A percentile compares a stretch with the other conserved stretches of the same genome.
These are phyloP conservation scores for Solanum hybrid DNA, from an alignment of 305 asterid species.

Conservation along the genomic window DNA sequence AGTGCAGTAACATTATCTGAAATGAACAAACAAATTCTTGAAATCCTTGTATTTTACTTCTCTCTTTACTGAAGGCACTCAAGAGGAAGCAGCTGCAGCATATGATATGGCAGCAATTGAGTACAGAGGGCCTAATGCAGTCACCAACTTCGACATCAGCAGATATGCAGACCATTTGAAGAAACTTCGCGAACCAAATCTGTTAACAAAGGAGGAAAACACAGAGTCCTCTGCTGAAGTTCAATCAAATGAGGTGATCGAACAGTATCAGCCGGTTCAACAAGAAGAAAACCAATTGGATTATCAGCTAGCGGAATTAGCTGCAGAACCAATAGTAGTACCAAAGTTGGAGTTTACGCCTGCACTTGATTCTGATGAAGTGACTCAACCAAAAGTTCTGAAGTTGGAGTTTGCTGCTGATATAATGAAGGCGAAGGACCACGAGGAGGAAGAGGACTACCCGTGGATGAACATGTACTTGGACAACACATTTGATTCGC, in stretches of 20 bases:
- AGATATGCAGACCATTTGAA: constrained; percentile 42
- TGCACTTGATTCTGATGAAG: constrained; percentile 4
- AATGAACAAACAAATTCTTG: background rate
- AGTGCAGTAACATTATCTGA: background rate
- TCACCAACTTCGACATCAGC: constrained; percentile 85
- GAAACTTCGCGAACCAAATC: constrained; percentile 18
- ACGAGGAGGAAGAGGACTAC: constrained; percentile 35
- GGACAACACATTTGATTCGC: constrained; percentile 28
- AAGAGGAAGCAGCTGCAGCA: constrained; percentile 94
- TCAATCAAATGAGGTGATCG: constrained; percentile 8
- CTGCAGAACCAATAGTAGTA: background rate
- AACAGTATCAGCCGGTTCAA: constrained; percentile 3
- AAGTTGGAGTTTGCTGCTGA: constrained; percentile 14
- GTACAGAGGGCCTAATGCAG: constrained; percentile 68
- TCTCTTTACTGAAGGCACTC: constrained; percentile 45
- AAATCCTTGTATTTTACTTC: background rate
- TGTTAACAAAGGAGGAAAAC: constrained; percentile 13
- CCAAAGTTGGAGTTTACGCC: background rate
- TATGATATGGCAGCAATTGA: constrained; percentile 89
- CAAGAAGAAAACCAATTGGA: background rate
- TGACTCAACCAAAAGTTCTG: constrained; percentile 6
- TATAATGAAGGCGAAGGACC: constrained; percentile 23
- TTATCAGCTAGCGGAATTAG: background rate
- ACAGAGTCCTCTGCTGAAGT: constrained; percentile 11
- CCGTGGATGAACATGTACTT: constrained; percentile 58